Evolutionary conservation across 495 filamentous ascomycete genomes (phyloP).

Genomic region (Penicillium turbatum): DNA sequence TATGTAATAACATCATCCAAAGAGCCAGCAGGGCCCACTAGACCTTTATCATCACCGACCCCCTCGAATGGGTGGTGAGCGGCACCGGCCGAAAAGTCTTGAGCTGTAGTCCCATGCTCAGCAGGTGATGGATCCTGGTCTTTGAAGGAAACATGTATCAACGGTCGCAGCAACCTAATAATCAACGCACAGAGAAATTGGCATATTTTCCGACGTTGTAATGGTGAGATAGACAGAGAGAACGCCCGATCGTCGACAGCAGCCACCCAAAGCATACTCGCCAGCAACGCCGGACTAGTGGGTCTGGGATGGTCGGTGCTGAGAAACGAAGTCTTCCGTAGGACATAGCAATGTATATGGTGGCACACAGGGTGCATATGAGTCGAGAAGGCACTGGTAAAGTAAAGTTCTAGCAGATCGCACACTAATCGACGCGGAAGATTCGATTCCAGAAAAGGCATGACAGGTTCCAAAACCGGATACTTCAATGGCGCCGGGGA

Average conservation of each 20-base stretch:
- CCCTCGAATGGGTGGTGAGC: constrained; percentile 52
- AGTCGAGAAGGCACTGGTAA: constrained; percentile 78
- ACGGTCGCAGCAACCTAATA: constrained; percentile 75
- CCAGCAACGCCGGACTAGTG: constrained; percentile 82
- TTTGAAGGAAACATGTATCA: constrained; percentile 64
- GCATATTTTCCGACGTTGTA: constrained; percentile 81
- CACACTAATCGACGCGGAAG: constrained; percentile 75
- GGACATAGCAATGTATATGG: constrained; percentile 86
- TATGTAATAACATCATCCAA: constrained; percentile 62
- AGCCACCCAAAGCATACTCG: constrained; percentile 94
- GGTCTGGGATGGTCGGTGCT: constrained; percentile 69
- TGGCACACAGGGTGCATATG: constrained; percentile 87
- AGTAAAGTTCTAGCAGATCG: constrained; percentile 83
- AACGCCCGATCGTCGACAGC: constrained; percentile 88
- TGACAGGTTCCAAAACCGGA: constrained; percentile 76
- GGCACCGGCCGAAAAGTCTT: constrained; percentile 28
- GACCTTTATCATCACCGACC: constrained; percentile 69
- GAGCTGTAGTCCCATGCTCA: constrained; percentile 27
- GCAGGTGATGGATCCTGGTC: constrained; percentile 28
- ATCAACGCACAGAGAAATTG: constrained; percentile 88
- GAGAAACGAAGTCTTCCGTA: constrained; percentile 85
- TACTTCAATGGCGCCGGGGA: constrained; percentile 56
- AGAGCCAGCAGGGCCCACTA: constrained; percentile 71
- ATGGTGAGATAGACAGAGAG: constrained; percentile 78
- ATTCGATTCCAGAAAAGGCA: constrained; percentile 69